A percentile compares a stretch with the other conserved stretches of the same genome.
Conservation (phyloP, 805 yeast species). For the Candida lessepsii region DNA sequence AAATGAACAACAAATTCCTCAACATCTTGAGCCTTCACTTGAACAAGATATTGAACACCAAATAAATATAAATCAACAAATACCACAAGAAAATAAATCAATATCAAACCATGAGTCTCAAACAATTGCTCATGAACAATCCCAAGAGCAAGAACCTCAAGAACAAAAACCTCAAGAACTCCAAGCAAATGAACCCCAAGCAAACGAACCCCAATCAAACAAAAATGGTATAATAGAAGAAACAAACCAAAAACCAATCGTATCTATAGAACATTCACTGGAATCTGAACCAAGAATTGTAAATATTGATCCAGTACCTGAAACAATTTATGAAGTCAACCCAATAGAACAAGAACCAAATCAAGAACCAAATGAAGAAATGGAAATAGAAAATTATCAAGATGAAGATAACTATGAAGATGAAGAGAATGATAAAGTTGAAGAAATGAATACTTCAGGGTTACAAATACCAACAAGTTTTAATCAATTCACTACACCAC, state of each 20-base stretch:
- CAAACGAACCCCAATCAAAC: too few species aligned
- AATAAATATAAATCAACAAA: too few species aligned
- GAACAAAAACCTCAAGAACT: background rate
- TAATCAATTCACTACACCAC: slow-evolving; percentile 36
- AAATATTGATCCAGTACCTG: background rate
- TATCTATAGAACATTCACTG: background rate
- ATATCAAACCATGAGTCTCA: too few species aligned
- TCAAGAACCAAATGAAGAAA: background rate
- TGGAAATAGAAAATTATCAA: background rate
- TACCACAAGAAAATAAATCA: too few species aligned
- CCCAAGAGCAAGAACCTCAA: background rate
- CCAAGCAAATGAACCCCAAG: too few species aligned
- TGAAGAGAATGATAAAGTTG: slow-evolving; percentile 12
- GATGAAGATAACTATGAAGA: slow-evolving; percentile 1
- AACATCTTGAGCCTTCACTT: too few species aligned
- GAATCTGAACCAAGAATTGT: background rate
- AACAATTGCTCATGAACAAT: too few species aligned
- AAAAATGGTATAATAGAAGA: too few species aligned
- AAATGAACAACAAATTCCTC: too few species aligned
- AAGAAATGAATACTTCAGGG: slow-evolving; percentile 13
- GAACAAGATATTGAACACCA: too few species aligned
- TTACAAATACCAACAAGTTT: slow-evolving; percentile 10
- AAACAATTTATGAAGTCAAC: slow-evolving; percentile 1
- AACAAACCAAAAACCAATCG: too few species aligned
- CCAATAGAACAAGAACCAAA: background rate